Evolutionary conservation across 306 rosid genomes (phyloP).

Genomic region (peach (Prunus persica)): DNA sequence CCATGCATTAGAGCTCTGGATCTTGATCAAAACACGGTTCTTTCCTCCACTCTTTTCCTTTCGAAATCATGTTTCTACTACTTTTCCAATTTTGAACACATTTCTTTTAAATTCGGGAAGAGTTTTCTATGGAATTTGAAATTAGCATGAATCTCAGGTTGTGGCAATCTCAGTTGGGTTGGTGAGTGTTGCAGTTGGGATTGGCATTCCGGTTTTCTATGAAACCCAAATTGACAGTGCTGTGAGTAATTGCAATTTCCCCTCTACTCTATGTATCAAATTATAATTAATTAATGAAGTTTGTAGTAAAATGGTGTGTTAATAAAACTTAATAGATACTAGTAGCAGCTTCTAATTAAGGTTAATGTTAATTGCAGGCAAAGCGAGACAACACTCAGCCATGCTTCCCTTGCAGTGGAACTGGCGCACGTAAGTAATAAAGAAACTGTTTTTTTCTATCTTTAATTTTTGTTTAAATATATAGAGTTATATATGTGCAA

Average conservation of each 20-base stretch:
- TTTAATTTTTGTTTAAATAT: not conserved
- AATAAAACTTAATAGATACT: too few species aligned
- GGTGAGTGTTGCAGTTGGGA: slow-evolving; percentile 73
- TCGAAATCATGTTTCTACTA: too few species aligned
- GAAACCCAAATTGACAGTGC: slow-evolving; percentile 89
- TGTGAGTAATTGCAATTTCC: slow-evolving; percentile 39
- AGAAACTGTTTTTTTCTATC: not conserved
- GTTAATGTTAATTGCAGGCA: slow-evolving; percentile 47
- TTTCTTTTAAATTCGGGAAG: not conserved
- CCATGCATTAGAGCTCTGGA: slow-evolving; percentile 82
- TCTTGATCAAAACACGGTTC: slow-evolving; percentile 90
- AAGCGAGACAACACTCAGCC: slow-evolving; percentile 89
- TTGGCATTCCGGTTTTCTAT: slow-evolving; percentile 85
- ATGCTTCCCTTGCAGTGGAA: slow-evolving; percentile 94
- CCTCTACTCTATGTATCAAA: not conserved
- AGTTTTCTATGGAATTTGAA: not conserved
- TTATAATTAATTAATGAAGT: not conserved
- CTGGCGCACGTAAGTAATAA: slow-evolving; percentile 84
- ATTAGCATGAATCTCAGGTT: slow-evolving; percentile 34
- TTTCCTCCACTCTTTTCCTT: not conserved
- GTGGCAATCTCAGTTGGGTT: slow-evolving; percentile 84
- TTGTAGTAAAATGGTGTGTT: not conserved
- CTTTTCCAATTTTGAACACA: too few species aligned
- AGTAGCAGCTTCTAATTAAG: not conserved
- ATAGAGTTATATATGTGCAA: too few species aligned